Evolutionary conservation across 116 monocot genomes (phyloP).

Genomic region (Trichopus zeylanicus): DNA sequence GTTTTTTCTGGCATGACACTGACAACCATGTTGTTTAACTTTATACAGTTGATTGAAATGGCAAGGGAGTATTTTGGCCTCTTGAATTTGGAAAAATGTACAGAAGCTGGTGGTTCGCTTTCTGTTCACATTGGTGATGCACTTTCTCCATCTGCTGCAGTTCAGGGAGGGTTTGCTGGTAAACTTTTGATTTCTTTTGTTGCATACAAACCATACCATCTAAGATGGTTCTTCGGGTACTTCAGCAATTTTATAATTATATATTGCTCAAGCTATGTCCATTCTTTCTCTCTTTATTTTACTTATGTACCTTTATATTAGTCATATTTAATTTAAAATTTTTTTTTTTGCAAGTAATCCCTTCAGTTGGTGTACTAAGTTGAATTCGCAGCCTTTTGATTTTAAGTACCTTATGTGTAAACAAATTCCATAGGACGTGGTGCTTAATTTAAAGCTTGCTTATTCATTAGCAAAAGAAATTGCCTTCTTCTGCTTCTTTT

Average conservation of each 20-base stretch:
- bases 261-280: background rate
- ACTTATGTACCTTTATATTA: background rate
- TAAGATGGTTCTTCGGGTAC: background rate
- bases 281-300: background rate
- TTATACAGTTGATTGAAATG: slow-evolving; percentile 66
- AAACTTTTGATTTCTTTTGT: slow-evolving; percentile 1
- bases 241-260: background rate
- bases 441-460: too few species aligned
- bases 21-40: background rate
- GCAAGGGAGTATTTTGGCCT: slow-evolving; percentile 78
- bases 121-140: slow-evolving; percentile 77
- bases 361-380: background rate
- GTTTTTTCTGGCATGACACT: background rate
- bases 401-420: background rate
- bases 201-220: background rate
- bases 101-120: slow-evolving; percentile 62
- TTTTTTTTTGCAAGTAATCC: background rate
- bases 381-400: background rate
- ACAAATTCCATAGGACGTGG: too few species aligned
- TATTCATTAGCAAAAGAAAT: too few species aligned
- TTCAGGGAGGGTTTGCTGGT: slow-evolving; percentile 96
- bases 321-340: too few species aligned
- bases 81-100: slow-evolving; percentile 45
- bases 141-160: slow-evolving; percentile 46
- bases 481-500: too few species aligned